Conservation (phyloP, 495 filamentous ascomycete genomes). For the Podospora appendiculata region DNA sequence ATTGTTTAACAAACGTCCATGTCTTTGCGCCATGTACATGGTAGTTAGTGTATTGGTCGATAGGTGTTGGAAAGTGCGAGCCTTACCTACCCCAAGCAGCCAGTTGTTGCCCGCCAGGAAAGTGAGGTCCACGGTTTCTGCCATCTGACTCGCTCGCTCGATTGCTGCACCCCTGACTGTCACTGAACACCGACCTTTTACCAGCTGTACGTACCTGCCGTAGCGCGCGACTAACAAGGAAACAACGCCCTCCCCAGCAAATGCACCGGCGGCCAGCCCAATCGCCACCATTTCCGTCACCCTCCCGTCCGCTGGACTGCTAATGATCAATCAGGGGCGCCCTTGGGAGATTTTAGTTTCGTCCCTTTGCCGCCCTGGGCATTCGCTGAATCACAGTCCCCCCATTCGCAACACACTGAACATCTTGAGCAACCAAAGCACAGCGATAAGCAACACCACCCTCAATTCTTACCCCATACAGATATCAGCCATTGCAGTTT, state of each 20-base stretch:
- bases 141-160: too few species aligned
- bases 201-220: conserved; percentile 15
- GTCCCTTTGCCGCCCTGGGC: neutral
- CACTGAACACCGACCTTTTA: too few species aligned
- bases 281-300: conserved; percentile 1
- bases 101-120: too few species aligned
- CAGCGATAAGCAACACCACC: conserved; percentile 6
- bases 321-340: neutral
- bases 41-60: too few species aligned
- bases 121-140: too few species aligned
- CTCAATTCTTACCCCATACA: neutral
- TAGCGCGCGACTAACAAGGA: conserved; percentile 25
- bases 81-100: too few species aligned
- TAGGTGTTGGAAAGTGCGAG: too few species aligned
- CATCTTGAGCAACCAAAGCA: neutral
- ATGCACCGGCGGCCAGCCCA: conserved; percentile 1
- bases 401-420: neutral
- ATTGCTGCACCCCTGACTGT: too few species aligned
- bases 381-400: too few species aligned
- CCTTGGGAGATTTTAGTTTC: neutral
- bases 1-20: too few species aligned
- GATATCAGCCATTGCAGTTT: conserved; percentile 2
- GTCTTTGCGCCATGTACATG: too few species aligned
- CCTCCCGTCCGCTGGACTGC: neutral
- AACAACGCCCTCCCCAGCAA: neutral